Evolutionary conservation across 352 stramenopile genomes (phyloP).

Genomic region (Globisporangium paddicum): DNA sequence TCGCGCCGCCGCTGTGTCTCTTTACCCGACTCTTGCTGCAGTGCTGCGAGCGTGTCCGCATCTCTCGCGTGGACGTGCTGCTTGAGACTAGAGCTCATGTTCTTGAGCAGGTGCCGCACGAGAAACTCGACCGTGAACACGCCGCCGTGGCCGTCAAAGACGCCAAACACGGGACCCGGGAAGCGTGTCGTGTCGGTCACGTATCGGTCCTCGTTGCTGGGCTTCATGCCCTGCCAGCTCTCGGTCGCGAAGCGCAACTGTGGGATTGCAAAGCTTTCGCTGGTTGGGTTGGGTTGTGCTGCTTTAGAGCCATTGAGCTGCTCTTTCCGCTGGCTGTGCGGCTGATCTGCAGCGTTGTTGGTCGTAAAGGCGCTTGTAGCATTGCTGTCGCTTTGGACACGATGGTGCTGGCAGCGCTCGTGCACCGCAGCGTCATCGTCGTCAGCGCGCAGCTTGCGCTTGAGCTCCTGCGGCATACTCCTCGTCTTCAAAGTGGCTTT

Average conservation of each 20-base stretch:
- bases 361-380: not conserved
- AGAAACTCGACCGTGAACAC: slow-evolving; percentile 47
- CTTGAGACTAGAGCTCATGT: slow-evolving; percentile 19
- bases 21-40: slow-evolving; percentile 12
- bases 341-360: not conserved
- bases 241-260: slow-evolving; percentile 45
- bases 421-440: slow-evolving; percentile 8
- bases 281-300: not conserved
- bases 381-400: not conserved
- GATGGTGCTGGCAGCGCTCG: not conserved
- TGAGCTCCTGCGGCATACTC: slow-evolving; percentile 10
- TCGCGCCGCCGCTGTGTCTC: slow-evolving; percentile 25
- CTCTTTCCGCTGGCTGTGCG: not conserved
- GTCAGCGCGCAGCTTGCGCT: slow-evolving; percentile 23
- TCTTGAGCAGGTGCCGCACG: slow-evolving; percentile 36
- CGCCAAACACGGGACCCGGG: slow-evolving; percentile 43
- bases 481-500: not conserved
- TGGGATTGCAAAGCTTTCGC: slow-evolving; percentile 15
- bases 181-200: slow-evolving; percentile 24
- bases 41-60: slow-evolving; percentile 14
- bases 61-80: slow-evolving; percentile 24
- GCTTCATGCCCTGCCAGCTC: slow-evolving; percentile 48
- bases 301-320: not conserved
- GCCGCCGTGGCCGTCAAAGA: slow-evolving; percentile 63
- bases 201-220: slow-evolving; percentile 57